Conservation (phyloP, 148 eudicot species). For the Camellia lanceoleosa region DNA sequence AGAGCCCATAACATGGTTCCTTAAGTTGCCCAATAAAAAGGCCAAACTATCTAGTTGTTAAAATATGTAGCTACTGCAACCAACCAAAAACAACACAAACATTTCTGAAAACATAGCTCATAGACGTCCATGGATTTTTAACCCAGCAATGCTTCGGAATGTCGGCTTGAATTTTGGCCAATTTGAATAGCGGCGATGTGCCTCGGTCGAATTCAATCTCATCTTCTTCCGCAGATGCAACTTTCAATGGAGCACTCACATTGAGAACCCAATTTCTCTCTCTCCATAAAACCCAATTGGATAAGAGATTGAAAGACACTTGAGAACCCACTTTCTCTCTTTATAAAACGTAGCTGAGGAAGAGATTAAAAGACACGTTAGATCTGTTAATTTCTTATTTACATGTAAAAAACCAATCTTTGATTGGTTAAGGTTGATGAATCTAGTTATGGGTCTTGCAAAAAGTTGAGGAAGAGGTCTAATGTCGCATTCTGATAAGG, state of each 20-base stretch:
- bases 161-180: slow-evolving; percentile 36
- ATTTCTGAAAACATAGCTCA: slow-evolving; percentile 10
- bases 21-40: no score
- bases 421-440: no score
- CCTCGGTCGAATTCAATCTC: slow-evolving; percentile 29
- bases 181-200: slow-evolving; percentile 30
- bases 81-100: slow-evolving; percentile 22
- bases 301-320: no score
- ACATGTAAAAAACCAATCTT: not conserved
- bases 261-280: no score
- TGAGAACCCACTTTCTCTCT: no score
- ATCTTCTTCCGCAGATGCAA: slow-evolving; percentile 9
- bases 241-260: no score
- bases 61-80: slow-evolving; percentile 14
- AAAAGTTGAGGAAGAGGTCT: slow-evolving; percentile 43
- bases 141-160: slow-evolving; percentile 50
- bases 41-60: not conserved
- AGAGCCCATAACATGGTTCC: no score
- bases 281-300: no score
- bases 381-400: no score
- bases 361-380: no score
- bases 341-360: no score
- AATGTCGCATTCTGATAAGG: slow-evolving; percentile 67
- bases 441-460: no score
- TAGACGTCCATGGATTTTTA: slow-evolving; percentile 38